Evolutionary conservation across 805 yeast species (phyloP).

Genomic region (Hyphopichia homilentoma): DNA sequence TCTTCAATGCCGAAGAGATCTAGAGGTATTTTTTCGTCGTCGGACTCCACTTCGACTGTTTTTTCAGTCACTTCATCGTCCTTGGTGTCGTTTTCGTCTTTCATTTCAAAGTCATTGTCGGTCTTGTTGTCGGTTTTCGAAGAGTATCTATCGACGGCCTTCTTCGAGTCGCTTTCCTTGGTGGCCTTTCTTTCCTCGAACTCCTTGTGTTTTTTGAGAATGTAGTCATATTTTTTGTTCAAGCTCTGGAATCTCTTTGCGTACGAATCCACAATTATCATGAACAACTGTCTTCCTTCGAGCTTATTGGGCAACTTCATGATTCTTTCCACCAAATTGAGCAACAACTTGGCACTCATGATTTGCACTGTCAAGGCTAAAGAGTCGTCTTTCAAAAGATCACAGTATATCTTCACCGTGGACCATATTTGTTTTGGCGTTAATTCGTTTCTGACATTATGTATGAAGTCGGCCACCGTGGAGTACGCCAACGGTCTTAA

Average conservation of each 20-base stretch:
- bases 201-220: conserved; percentile 57
- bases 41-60: conserved; percentile 11
- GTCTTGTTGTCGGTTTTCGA: conserved; percentile 17
- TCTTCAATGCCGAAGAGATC: conserved; percentile 35
- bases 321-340: conserved; percentile 86
- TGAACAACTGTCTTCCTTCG: conserved; percentile 79
- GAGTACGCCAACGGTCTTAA: conserved; percentile 91
- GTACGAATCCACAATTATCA: conserved; percentile 84
- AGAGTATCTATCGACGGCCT: conserved; percentile 36
- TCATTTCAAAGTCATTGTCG: conserved; percentile 23
- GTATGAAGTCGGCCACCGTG: conserved; percentile 93
- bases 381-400: conserved; percentile 73
- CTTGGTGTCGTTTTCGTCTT: conserved; percentile 10
- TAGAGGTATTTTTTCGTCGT: conserved; percentile 8
- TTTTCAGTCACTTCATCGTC: conserved; percentile 9
- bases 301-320: conserved; percentile 75
- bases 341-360: conserved; percentile 88
- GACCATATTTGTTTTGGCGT: conserved; percentile 82
- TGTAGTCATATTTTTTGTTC: conserved; percentile 66
- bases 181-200: conserved; percentile 42
- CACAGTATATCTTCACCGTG: conserved; percentile 79
- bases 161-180: conserved; percentile 40
- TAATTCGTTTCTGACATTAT: conserved; percentile 81
- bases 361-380: conserved; percentile 88
- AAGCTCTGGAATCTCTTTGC: conserved; percentile 75